Evolutionary conservation across 805 yeast genomes (phyloP).

Genomic region (Yarrowia deformans): DNA sequence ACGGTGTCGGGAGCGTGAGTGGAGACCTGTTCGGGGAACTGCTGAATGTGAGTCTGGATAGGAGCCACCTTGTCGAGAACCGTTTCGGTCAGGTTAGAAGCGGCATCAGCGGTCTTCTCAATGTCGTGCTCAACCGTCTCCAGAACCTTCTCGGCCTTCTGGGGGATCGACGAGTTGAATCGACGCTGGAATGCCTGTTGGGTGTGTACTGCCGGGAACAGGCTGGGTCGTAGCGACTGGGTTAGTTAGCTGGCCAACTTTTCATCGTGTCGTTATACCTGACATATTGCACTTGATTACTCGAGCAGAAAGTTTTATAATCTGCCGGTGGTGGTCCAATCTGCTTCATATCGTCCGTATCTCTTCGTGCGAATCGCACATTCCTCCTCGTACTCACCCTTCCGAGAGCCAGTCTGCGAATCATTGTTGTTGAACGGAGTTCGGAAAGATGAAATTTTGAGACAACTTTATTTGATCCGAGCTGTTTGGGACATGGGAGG

Average conservation of each 20-base stretch:
- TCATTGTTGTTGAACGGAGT: slow-evolving; percentile 34
- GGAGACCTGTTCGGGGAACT: slow-evolving; percentile 31
- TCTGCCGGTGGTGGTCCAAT: neutral
- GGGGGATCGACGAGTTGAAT: slow-evolving; percentile 28
- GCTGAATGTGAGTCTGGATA: slow-evolving; percentile 30
- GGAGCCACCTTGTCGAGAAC: slow-evolving; percentile 38
- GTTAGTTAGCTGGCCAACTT: slow-evolving; percentile 6
- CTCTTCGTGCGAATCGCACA: neutral
- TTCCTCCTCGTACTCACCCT: slow-evolving; percentile 20
- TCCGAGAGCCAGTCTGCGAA: slow-evolving; percentile 40
- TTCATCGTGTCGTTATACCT: neutral
- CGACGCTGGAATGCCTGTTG: slow-evolving; percentile 21
- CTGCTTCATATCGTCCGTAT: neutral
- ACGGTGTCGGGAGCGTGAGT: slow-evolving; percentile 16
- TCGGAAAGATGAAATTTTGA: slow-evolving; percentile 31
- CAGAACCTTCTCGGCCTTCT: slow-evolving; percentile 14
- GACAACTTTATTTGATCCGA: slow-evolving; percentile 21
- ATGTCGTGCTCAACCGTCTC: slow-evolving; percentile 26
- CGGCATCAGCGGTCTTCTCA: slow-evolving; percentile 36
- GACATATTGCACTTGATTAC: neutral
- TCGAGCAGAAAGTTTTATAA: neutral
- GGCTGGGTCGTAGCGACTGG: slow-evolving; percentile 25
- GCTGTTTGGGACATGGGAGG: neutral
- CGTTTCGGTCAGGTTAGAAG: slow-evolving; percentile 31
- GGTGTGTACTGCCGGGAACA: slow-evolving; percentile 17